Evolutionary conservation across 768 basidiomycete species (phyloP).

Genomic region (Trametes maxima): DNA sequence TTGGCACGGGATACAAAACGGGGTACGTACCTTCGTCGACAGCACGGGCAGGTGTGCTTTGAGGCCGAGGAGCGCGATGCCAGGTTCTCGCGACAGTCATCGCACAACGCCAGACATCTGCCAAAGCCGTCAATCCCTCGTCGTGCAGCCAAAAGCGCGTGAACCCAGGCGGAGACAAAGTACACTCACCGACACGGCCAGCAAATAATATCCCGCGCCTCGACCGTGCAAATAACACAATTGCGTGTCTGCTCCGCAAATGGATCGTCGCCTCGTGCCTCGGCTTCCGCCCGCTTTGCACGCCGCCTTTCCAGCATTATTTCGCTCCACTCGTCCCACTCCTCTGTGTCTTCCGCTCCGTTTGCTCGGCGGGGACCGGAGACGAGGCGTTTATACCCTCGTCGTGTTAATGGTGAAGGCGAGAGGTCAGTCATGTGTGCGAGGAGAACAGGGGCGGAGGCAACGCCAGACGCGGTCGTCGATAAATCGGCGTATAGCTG

Average conservation of each 20-base stretch:
- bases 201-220: slow-evolving; percentile 71
- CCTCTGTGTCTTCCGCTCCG: not conserved
- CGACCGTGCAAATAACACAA: slow-evolving; percentile 76
- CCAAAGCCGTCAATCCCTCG: not conserved
- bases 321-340: slow-evolving; percentile 31
- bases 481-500: slow-evolving; percentile 59
- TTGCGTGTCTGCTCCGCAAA: slow-evolving; percentile 33
- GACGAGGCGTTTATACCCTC: slow-evolving; percentile 45
- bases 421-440: slow-evolving; percentile 53
- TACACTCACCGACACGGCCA: slow-evolving; percentile 77
- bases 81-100: slow-evolving; percentile 63
- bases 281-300: slow-evolving; percentile 14
- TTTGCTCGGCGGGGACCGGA: slow-evolving; percentile 22
- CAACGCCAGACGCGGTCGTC: slow-evolving; percentile 34
- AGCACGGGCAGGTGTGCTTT: slow-evolving; percentile 70
- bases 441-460: slow-evolving; percentile 48
- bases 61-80: slow-evolving; percentile 55
- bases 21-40: slow-evolving; percentile 47
- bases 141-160: not conserved
- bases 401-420: slow-evolving; percentile 51
- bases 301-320: slow-evolving; percentile 36
- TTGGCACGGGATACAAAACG: not conserved
- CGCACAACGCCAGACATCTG: slow-evolving; percentile 60
- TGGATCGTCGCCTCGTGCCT: slow-evolving; percentile 19
- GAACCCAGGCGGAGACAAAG: not conserved